A percentile compares a stretch with the other conserved stretches of the same genome.
Evolutionary conservation across 225 moss, liverwort and hornwort species (phyloP).

Genomic region (Pseudisothecium myosuroides): DNA sequence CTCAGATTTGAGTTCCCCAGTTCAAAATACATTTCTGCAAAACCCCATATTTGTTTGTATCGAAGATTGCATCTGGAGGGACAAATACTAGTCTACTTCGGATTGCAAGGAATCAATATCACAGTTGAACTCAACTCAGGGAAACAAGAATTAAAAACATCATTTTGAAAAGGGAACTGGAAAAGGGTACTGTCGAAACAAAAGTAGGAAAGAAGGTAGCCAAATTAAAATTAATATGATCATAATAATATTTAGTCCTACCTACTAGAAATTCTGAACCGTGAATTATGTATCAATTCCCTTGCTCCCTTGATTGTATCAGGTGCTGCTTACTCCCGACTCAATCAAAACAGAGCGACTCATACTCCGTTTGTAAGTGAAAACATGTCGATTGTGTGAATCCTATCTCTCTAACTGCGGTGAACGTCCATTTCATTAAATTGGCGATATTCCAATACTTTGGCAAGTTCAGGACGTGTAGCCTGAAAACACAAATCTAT

Average conservation of each 20-base stretch:
- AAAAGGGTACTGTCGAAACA: neutral
- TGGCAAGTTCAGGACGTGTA: neutral
- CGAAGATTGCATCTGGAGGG: neutral
- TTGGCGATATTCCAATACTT: neutral
- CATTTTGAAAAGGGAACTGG: neutral
- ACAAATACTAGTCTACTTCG: neutral
- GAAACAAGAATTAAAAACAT: neutral
- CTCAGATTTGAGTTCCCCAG: neutral
- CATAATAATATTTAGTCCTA: neutral
- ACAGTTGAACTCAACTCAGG: neutral
- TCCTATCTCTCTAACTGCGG: neutral
- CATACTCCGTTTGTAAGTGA: neutral
- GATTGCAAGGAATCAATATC: neutral
- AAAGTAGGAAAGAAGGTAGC: neutral
- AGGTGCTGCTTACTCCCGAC: neutral
- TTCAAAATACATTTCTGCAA: neutral
- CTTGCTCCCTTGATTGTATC: neutral
- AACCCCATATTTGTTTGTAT: neutral
- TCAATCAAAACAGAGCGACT: neutral
- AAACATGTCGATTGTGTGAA: neutral
- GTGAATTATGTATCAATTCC: neutral
- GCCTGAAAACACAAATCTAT: neutral
- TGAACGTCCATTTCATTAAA: neutral
- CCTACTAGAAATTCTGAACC: neutral
- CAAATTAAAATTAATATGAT: neutral